Conservation (phyloP, 75 land plant species). For the Sequoiadendron giganteum region DNA sequence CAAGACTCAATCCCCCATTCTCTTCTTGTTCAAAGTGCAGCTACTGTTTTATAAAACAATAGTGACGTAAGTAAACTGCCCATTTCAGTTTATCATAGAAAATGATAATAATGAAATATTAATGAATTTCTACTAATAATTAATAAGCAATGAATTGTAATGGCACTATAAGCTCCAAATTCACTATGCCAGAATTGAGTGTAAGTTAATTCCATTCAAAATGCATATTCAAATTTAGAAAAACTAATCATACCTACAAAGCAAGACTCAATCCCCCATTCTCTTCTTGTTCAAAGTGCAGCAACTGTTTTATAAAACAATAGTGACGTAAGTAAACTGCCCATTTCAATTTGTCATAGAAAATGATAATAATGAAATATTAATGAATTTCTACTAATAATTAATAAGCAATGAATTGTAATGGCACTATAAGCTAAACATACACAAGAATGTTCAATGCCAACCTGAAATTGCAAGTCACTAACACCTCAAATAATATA, state of each 20-base stretch:
- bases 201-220: neutral
- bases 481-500: neutral
- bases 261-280: constrained; percentile 86
- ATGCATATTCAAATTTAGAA: neutral
- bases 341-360: neutral
- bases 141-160: no score
- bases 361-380: neutral
- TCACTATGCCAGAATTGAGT: no score
- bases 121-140: no score
- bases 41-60: no score
- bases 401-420: neutral
- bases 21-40: no score
- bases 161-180: no score
- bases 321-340: neutral
- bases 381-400: neutral
- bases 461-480: neutral
- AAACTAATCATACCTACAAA: constrained; percentile 57
- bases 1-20: no score
- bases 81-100: no score
- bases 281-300: no score
- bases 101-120: no score
- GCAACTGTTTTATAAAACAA: constrained; percentile 47
- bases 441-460: neutral
- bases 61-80: no score
- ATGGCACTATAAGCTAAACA: neutral